These are phyloP conservation scores for Exophiala oligosperma DNA, from an alignment of 2,329 filamentous ascomycete species.

Conservation along the genomic window DNA sequence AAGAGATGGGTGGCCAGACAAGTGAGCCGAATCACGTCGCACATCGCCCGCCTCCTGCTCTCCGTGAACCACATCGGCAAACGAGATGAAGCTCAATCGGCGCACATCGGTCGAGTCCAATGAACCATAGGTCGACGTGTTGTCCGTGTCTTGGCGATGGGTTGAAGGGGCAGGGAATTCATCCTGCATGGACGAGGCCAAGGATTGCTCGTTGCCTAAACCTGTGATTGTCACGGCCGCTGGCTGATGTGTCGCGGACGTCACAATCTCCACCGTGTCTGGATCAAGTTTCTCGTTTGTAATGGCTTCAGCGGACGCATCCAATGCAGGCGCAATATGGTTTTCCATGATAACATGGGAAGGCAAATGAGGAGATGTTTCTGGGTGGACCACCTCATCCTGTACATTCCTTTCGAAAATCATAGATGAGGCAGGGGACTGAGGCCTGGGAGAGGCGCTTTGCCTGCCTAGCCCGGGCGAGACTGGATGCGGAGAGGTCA, in stretches of 20 bases:
- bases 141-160: conserved; percentile 52
- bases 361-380: conserved; percentile 82
- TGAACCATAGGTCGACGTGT: conserved; percentile 72
- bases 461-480: conserved; percentile 65
- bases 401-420: conserved; percentile 97
- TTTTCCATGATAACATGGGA: conserved; percentile 93
- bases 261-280: conserved; percentile 90
- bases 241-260: conserved; percentile 78
- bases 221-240: conserved; percentile 68
- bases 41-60: conserved; percentile 45
- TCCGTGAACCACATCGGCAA: conserved; percentile 88
- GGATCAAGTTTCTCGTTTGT: conserved; percentile 83
- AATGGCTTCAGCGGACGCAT: conserved; percentile 88
- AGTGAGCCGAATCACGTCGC: conserved; percentile 66
- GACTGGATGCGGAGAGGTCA: conserved; percentile 47
- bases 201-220: conserved; percentile 37
- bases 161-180: conserved; percentile 54
- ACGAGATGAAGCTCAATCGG: conserved; percentile 90
- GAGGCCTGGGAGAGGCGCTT: conserved; percentile 70
- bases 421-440: conserved; percentile 71
- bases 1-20: conserved; percentile 27
- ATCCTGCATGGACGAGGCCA: conserved; percentile 44
- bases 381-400: conserved; percentile 66
- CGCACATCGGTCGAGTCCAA: conserved; percentile 77
- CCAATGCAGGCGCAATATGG: conserved; percentile 85